Evolutionary conservation across 441 rosid species (phyloP).

Genomic region (Capsella rubella): DNA sequence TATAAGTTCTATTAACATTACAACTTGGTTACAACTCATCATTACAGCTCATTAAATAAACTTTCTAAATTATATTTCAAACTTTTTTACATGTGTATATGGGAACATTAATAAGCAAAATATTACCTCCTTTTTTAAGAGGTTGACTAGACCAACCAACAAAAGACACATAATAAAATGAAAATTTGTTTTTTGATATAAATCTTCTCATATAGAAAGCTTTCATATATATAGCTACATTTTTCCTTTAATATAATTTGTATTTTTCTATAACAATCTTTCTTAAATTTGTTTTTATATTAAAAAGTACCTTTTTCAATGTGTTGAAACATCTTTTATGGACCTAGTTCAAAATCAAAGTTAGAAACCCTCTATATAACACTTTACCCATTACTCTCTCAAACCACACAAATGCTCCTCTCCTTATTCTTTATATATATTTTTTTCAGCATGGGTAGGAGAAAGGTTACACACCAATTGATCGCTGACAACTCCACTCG

Average conservation of each 20-base stretch:
- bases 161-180: conserved; percentile 10
- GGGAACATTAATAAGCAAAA: conserved; percentile 20
- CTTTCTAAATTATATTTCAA: background rate
- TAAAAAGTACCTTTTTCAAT: background rate
- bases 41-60: too few relatives aligned
- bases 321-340: conserved; percentile 19
- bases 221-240: conserved; percentile 15
- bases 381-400: background rate
- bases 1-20: too few relatives aligned
- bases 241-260: conserved; percentile 2
- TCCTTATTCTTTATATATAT: background rate
- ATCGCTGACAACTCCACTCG: conserved; percentile 55
- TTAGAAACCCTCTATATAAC: conserved; percentile 39
- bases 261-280: background rate
- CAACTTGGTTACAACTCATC: too few relatives aligned
- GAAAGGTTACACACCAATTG: conserved; percentile 53
- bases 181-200: background rate
- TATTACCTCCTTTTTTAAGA: conserved; percentile 1
- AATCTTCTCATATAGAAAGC: conserved; percentile 34
- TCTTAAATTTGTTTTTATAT: conserved; percentile 5
- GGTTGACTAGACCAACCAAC: conserved; percentile 28
- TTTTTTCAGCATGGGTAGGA: conserved; percentile 51
- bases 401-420: conserved; percentile 27
- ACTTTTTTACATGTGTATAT: background rate
- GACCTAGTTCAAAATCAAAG: conserved; percentile 29